Base-by-base conservation (phyloP, 2,329 filamentous ascomycete species). In the Ophiostoma perfectum region DNA sequence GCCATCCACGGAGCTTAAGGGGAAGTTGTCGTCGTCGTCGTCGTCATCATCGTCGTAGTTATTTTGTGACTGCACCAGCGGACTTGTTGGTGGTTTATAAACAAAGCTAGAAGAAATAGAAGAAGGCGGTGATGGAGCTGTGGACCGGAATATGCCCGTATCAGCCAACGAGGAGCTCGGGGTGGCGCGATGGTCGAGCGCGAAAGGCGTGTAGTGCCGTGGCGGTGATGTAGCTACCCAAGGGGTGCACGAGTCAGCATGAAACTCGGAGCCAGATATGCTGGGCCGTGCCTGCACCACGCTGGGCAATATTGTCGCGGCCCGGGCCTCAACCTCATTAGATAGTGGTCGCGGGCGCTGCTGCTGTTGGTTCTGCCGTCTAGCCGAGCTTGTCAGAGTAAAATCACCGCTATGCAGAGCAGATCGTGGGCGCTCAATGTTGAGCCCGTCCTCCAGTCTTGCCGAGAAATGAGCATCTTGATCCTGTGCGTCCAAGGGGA, bases 11-110 rank as follows among this genome's bases (percentile, higher is more conserved):
- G 58, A 79, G 78, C 68, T 84, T 81, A 67, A 83, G 77, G 27
- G 81, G 81, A 71, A 84, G 27, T 36, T 47, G 64, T n/a, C 49
- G n/a, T 65, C 38, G 18, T 66, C 67, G 11, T 44, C 27, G 44
- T 45, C 66, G 6, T 66, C 64, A 3, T 52, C 9, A 16, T 70
- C 63, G 72, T 95, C 92, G 6, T 92, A 89, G 73, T 93, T 95
- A 78, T 89, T 96, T 74, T 92, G 88, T 58, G 93, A 92, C 74
- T 97, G 89, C 0, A 96, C 93, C 11, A 99, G 81, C 14, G 95
- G 95, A 74, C 93, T 98, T 2, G 95, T 98, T 0, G 95, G 94
- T 2, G 91, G 87, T 78, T 94, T 90, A 71, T 96, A 90, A 44
- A 90, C 84, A 76, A 97, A 97, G 73, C 87, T 93, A 1, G 88